These are phyloP conservation scores for Leccinum subtestaceum DNA, from an alignment of 768 basidiomycete species.

Conservation along the genomic window DNA sequence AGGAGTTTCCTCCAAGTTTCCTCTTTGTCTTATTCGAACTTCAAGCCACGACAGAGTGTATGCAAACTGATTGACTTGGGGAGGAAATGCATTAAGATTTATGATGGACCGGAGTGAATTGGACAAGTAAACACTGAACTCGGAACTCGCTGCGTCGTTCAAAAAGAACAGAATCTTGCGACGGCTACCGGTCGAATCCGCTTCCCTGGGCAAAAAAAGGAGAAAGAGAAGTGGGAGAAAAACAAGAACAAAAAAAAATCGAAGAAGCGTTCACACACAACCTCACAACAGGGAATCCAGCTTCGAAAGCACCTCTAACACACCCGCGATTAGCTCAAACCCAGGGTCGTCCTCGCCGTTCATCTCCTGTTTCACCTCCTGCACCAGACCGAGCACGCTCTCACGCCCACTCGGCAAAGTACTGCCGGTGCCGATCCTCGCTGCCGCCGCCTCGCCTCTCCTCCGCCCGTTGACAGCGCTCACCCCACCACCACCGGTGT, in stretches of 20 bases:
- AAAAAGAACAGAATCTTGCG: background rate
- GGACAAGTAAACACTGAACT: background rate
- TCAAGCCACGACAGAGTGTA: background rate
- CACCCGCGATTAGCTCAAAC: conserved; percentile 90
- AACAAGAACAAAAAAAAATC: background rate
- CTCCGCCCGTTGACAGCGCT: conserved; percentile 35
- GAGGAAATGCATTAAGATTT: background rate
- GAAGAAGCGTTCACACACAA: conserved; percentile 5
- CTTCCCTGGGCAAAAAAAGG: background rate
- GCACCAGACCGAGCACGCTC: conserved; percentile 68
- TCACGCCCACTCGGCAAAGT: conserved; percentile 54
- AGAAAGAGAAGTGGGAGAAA: background rate
- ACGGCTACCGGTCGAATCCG: background rate
- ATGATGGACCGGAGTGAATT: background rate
- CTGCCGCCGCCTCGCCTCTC: conserved; percentile 31
- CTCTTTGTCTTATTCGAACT: background rate
- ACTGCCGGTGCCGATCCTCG: conserved; percentile 56
- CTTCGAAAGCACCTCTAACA: conserved; percentile 89
- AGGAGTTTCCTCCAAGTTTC: too few species aligned
- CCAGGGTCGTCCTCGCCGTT: conserved; percentile 73
- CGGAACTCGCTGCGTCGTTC: background rate
- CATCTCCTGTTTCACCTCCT: conserved; percentile 73
- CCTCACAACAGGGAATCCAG: conserved; percentile 62
- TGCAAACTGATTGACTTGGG: background rate
- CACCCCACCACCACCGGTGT: conserved; percentile 18